phyloP scores from a whole-genome alignment of 148 eudicot genomes.

The Oxyria digyna region DNA sequence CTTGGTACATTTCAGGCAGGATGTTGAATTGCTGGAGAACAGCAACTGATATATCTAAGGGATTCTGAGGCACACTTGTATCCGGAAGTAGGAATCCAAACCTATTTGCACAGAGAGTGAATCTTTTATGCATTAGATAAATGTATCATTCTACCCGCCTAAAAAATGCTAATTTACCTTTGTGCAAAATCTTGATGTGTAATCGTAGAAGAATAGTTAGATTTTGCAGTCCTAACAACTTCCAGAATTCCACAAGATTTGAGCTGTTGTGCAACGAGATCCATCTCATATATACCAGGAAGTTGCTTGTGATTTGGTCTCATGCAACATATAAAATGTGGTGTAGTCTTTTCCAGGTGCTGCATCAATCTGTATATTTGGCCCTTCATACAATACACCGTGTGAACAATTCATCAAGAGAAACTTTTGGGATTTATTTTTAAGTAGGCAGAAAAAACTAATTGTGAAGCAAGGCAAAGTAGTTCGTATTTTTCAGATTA shows the following conservation, averaged over 20 bases:
- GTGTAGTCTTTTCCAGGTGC: slow-evolving; percentile 3
- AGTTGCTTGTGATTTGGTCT: slow-evolving; percentile 23
- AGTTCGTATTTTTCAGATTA: neutral
- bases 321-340: slow-evolving; percentile 5
- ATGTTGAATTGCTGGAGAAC: slow-evolving; percentile 60
- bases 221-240: slow-evolving; percentile 74
- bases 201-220: slow-evolving; percentile 70
- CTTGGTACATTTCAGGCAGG: slow-evolving; percentile 26
- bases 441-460: neutral
- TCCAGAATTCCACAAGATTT: slow-evolving; percentile 86
- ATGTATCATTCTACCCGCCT: neutral
- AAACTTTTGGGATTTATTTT: neutral
- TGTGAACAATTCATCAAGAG: neutral
- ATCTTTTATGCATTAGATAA: neutral
- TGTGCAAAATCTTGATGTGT: slow-evolving; percentile 82
- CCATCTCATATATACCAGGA: slow-evolving; percentile 62
- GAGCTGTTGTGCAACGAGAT: slow-evolving; percentile 73
- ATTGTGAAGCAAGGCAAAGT: neutral
- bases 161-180: slow-evolving; percentile 32
- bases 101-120: slow-evolving; percentile 24
- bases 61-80: slow-evolving; percentile 42
- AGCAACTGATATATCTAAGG: slow-evolving; percentile 61
- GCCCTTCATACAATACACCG: neutral
- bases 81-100: slow-evolving; percentile 64
- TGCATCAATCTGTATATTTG: slow-evolving; percentile 8